phyloP scores from a whole-genome alignment of 441 rosid species.

The Erysimum pusillum region DNA sequence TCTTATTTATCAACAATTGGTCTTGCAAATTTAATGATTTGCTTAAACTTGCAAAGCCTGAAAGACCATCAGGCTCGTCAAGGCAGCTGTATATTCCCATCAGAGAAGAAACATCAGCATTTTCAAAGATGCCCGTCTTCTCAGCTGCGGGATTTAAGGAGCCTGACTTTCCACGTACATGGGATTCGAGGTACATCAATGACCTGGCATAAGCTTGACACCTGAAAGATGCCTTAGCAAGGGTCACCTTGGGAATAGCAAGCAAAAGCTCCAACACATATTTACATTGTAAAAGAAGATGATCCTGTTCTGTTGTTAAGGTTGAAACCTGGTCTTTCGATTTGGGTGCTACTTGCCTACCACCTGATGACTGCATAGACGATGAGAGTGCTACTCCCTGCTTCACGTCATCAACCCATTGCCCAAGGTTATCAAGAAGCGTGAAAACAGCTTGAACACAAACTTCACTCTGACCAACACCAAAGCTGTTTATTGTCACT shows the following conservation, averaged over 20 bases:
- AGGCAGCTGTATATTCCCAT: slow-evolving; percentile 98
- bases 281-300: slow-evolving; percentile 86
- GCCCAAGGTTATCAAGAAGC: slow-evolving; percentile 99
- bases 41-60: slow-evolving; percentile 93
- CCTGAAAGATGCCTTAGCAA: slow-evolving; percentile 91
- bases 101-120: slow-evolving; percentile 90
- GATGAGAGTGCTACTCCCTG: slow-evolving; percentile 90
- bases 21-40: slow-evolving; percentile 89
- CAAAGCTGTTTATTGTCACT: slow-evolving; percentile 62
- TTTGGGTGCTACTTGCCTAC: slow-evolving; percentile 76
- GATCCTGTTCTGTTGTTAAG: slow-evolving; percentile 70
- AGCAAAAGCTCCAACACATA: slow-evolving; percentile 89
- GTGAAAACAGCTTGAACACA: slow-evolving; percentile 97
- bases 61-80: slow-evolving; percentile 97
- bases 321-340: slow-evolving; percentile 63
- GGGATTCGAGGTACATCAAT: slow-evolving; percentile 97
- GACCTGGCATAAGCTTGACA: slow-evolving; percentile 99
- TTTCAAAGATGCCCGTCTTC: slow-evolving; percentile 90
- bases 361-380: slow-evolving; percentile 64
- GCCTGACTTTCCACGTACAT: slow-evolving; percentile 88
- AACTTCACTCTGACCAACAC: slow-evolving; percentile 89
- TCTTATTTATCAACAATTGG: slow-evolving; percentile 88
- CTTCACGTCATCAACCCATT: slow-evolving; percentile 96
- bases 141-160: slow-evolving; percentile 97
- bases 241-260: slow-evolving; percentile 90